A percentile compares a stretch with the other conserved stretches of the same genome.
phyloP scores from a whole-genome alignment of 2,329 filamentous ascomycete species.

The Penicillium brasilianum region DNA sequence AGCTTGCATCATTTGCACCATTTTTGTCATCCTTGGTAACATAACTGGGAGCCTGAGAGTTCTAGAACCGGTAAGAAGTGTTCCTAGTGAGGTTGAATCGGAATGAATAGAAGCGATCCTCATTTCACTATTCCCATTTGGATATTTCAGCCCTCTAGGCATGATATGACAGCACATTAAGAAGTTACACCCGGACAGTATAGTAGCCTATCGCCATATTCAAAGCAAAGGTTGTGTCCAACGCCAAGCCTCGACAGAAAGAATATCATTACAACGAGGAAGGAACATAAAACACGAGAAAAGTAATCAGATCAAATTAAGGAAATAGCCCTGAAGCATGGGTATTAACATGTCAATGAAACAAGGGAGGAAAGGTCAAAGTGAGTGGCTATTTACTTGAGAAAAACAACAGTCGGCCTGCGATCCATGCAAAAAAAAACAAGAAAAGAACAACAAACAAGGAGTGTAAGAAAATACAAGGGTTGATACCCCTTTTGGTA shows the following conservation, averaged over 20 bases:
- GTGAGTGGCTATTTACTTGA: conserved; percentile 29
- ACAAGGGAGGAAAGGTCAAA: conserved; percentile 12
- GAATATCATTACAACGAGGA: neutral
- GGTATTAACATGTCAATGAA: conserved; percentile 29
- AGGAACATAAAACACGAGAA: conserved; percentile 1
- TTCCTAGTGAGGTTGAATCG: neutral
- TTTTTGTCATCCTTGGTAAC: neutral
- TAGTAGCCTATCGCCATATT: no score
- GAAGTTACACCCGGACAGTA: no score
- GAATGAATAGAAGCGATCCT: neutral
- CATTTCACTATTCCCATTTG: no score
- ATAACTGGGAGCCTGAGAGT: neutral
- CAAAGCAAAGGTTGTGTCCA: neutral
- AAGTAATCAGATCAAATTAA: conserved; percentile 10
- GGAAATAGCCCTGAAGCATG: conserved; percentile 23
- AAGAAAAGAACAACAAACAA: conserved; percentile 11
- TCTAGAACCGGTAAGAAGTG: neutral
- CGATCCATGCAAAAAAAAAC: conserved; percentile 32
- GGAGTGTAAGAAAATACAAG: conserved; percentile 7
- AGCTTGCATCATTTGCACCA: neutral
- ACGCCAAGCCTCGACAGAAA: neutral
- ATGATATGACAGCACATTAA: neutral
- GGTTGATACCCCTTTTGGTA: neutral
- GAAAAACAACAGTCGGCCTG: conserved; percentile 35
- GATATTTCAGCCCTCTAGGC: no score